Percentiles rank a stretch among this genome's conserved stretches.
phyloP scores from a whole-genome alignment of 345 rosid genomes.

The Populus davidiana region DNA sequence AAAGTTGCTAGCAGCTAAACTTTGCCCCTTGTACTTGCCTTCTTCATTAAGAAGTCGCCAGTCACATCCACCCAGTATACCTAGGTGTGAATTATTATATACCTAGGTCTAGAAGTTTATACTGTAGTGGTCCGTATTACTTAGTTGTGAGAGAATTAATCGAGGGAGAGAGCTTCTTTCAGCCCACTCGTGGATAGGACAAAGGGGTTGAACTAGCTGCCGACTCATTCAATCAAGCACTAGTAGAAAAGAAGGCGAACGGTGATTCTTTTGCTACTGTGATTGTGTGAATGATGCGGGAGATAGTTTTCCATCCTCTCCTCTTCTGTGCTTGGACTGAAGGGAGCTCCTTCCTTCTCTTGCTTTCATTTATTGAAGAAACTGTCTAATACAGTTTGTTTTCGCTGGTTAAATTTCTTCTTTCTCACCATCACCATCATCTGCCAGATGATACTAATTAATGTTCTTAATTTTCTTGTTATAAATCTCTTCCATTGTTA shows the following conservation, averaged over 20 bases:
- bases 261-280: slow-evolving; percentile 31
- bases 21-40: background rate
- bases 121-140: too few species aligned
- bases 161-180: slow-evolving; percentile 76
- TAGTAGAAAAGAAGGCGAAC: slow-evolving; percentile 14
- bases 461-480: background rate
- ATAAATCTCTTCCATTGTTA: background rate
- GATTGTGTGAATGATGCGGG: slow-evolving; percentile 99
- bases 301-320: slow-evolving; percentile 63
- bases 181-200: slow-evolving; percentile 70
- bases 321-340: slow-evolving; percentile 95
- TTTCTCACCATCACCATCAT: background rate
- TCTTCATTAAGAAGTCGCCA: background rate
- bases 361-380: slow-evolving; percentile 4
- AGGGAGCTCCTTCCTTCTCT: slow-evolving; percentile 90
- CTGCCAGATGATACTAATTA: background rate
- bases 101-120: too few species aligned
- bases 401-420: too few species aligned
- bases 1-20: background rate
- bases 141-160: background rate
- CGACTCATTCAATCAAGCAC: slow-evolving; percentile 96
- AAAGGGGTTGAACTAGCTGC: slow-evolving; percentile 66
- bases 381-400: background rate
- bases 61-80: background rate
- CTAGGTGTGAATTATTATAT: background rate